phyloP scores from a whole-genome alignment of 164 flowering plant genomes.

The Saururus chinensis region DNA sequence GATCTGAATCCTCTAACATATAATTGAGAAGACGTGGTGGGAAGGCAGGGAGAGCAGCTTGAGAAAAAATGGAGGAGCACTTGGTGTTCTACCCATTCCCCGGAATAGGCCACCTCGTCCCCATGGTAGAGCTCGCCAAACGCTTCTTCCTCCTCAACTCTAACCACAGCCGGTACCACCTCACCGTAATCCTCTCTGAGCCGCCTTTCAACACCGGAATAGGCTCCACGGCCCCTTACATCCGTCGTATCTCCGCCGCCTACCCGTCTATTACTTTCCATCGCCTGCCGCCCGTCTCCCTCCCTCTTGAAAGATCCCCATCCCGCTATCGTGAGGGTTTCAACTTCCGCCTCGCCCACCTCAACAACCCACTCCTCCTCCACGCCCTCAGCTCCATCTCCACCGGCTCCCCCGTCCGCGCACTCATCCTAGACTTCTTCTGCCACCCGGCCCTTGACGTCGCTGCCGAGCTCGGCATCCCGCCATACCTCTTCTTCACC shows the following conservation, averaged over 20 bases:
- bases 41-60: neutral
- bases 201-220: constrained; percentile 8
- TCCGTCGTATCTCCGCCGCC: constrained; percentile 11
- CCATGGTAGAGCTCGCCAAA: constrained; percentile 31
- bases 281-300: constrained; percentile 12
- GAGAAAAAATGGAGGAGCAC: neutral
- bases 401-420: constrained; percentile 9
- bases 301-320: constrained; percentile 19
- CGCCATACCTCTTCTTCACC: constrained; percentile 16
- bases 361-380: constrained; percentile 19
- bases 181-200: constrained; percentile 18
- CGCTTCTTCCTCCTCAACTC: constrained; percentile 7
- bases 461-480: constrained; percentile 15
- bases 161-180: constrained; percentile 6
- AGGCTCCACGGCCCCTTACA: constrained; percentile 17
- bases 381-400: constrained; percentile 20
- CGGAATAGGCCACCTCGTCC: constrained; percentile 25
- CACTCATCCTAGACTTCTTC: constrained; percentile 31
- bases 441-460: constrained; percentile 15
- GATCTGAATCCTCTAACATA: too few species aligned
- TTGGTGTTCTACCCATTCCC: constrained; percentile 16
- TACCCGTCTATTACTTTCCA: constrained; percentile 20
- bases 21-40: too few species aligned
- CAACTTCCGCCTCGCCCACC: constrained; percentile 14
- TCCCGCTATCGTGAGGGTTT: constrained; percentile 18